These are phyloP conservation scores for Nicotiana rustica DNA, from an alignment of 305 asterid genomes.

Conservation along the genomic window DNA sequence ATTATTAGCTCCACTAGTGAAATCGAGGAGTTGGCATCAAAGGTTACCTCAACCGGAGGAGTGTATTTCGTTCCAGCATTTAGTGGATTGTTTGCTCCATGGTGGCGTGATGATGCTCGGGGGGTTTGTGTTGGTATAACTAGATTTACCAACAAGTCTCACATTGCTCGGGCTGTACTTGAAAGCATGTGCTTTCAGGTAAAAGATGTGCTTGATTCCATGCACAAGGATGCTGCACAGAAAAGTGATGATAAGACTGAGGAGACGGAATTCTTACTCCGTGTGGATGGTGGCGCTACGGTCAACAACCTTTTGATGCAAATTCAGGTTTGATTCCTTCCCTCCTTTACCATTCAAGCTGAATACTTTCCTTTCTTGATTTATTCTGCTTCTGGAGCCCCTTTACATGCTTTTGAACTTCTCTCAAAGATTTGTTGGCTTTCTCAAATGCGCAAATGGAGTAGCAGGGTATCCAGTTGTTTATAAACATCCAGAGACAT, in stretches of 20 bases:
- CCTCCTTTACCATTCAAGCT: background rate
- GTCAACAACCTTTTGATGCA: constrained; percentile 79
- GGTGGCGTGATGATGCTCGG: constrained; percentile 99
- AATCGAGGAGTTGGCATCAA: constrained; percentile 78
- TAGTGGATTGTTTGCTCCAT: constrained; percentile 93
- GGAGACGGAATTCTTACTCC: constrained; percentile 71
- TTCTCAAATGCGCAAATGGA: background rate
- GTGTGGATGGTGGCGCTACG: constrained; percentile 97
- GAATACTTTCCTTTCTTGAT: background rate
- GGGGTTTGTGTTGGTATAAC: constrained; percentile 93
- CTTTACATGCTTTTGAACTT: constrained; percentile 19
- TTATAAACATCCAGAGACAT: background rate
- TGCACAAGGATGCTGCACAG: constrained; percentile 88
- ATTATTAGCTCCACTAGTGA: constrained; percentile 75
- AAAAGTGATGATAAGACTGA: constrained; percentile 57
- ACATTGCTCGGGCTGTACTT: constrained; percentile 91
- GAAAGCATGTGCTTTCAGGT: constrained; percentile 99
- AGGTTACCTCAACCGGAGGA: constrained; percentile 82
- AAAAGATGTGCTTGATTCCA: constrained; percentile 86
- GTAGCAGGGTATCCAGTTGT: background rate
- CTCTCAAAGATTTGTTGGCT: background rate
- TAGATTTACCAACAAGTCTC: constrained; percentile 89
- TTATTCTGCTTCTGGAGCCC: background rate
- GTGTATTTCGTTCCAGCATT: constrained; percentile 96
- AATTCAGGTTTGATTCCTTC: constrained; percentile 62